Conservation (phyloP, 805 yeast species). For the Saccharomycopsis sp. region DNA sequence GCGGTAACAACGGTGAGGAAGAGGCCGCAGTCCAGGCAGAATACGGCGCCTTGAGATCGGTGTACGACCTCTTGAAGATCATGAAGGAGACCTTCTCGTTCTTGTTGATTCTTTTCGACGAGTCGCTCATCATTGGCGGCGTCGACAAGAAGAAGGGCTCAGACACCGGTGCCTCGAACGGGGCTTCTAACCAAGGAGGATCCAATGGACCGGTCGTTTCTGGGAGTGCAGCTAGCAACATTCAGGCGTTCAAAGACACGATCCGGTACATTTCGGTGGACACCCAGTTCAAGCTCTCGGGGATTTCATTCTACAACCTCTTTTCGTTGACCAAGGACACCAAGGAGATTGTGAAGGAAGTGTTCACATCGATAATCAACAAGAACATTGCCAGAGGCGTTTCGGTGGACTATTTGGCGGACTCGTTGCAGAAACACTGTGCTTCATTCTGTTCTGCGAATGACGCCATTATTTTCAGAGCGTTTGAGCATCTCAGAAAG, state of each 20-base stretch:
- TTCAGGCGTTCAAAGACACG: constrained; percentile 50
- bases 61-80: constrained; percentile 65
- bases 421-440: constrained; percentile 83
- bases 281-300: constrained; percentile 61
- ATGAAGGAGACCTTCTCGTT: constrained; percentile 90
- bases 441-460: constrained; percentile 91
- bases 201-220: constrained; percentile 5
- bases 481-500: constrained; percentile 82
- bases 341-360: constrained; percentile 65
- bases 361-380: constrained; percentile 82
- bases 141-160: constrained; percentile 23
- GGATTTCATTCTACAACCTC: constrained; percentile 65
- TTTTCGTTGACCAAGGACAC: constrained; percentile 60
- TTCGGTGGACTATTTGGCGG: constrained; percentile 84
- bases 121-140: constrained; percentile 37
- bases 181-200: constrained; percentile 1
- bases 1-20: constrained; percentile 25
- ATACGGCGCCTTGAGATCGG: constrained; percentile 75
- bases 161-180: constrained; percentile 25
- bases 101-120: constrained; percentile 73
- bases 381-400: constrained; percentile 87
- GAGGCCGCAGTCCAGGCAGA: constrained; percentile 84
- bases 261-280: constrained; percentile 62
- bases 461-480: constrained; percentile 90
- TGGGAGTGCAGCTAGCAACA: constrained; percentile 29